Conservation (phyloP, 129 eudicot genomes). For the Silybum marianum region DNA sequence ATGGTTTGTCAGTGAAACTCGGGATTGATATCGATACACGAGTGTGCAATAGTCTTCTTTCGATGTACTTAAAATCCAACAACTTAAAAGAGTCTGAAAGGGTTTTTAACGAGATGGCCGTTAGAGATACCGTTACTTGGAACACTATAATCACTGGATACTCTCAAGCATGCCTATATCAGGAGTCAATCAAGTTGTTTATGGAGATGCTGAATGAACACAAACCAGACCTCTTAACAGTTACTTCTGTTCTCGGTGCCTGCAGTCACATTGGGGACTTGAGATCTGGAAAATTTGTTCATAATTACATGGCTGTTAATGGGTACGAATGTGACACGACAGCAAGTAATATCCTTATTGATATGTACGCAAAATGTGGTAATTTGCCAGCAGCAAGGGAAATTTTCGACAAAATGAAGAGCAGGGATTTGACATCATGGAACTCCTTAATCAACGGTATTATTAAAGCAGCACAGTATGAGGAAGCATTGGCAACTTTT, state of each 20-base stretch:
- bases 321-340: slow-evolving; percentile 48
- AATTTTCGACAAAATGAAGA: slow-evolving; percentile 49
- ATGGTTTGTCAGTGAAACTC: slow-evolving; percentile 54
- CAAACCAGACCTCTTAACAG: slow-evolving; percentile 58
- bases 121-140: slow-evolving; percentile 62
- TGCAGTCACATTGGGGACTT: slow-evolving; percentile 49
- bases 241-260: slow-evolving; percentile 60
- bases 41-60: slow-evolving; percentile 61
- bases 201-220: slow-evolving; percentile 53
- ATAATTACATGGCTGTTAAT: slow-evolving; percentile 48
- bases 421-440: slow-evolving; percentile 56
- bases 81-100: slow-evolving; percentile 29
- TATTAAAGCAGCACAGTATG: slow-evolving; percentile 35
- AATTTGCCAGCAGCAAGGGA: slow-evolving; percentile 36
- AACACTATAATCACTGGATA: slow-evolving; percentile 59
- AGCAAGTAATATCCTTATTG: slow-evolving; percentile 51
- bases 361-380: slow-evolving; percentile 69
- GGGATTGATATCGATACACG: slow-evolving; percentile 39
- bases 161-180: slow-evolving; percentile 46
- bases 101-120: slow-evolving; percentile 49
- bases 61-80: slow-evolving; percentile 65
- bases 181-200: slow-evolving; percentile 54
- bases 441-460: slow-evolving; percentile 55
- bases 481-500: slow-evolving; percentile 50
- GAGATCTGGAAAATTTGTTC: slow-evolving; percentile 49